phyloP scores from a whole-genome alignment of 306 rosid genomes.

The Cucumis sativus region DNA sequence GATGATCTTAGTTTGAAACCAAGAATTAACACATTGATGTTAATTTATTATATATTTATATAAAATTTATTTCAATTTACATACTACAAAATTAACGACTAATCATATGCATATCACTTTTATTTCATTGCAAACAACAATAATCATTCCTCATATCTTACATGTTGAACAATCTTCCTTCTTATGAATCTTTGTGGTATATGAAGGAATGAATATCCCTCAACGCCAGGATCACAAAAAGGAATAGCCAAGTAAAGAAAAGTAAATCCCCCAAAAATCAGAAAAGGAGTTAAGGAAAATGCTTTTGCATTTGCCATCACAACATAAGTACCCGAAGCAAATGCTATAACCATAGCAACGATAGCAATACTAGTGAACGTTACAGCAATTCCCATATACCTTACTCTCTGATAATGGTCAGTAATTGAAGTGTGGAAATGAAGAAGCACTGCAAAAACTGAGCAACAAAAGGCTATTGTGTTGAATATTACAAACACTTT shows the following conservation, averaged over 20 bases:
- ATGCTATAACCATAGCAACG: background rate
- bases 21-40: no score
- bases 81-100: no score
- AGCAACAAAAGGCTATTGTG: background rate
- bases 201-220: background rate
- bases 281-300: background rate
- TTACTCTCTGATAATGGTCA: background rate
- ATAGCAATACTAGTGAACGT: background rate
- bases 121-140: no score
- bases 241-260: background rate
- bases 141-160: no score
- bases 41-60: no score
- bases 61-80: no score
- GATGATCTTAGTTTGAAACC: no score
- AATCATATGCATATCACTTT: no score
- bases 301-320: background rate
- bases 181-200: no score
- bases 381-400: background rate
- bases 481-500: background rate
- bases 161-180: no score
- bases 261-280: background rate
- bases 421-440: background rate
- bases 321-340: background rate
- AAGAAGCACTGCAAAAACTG: constrained; percentile 2
- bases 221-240: background rate